Conservation (phyloP, 2,329 filamentous ascomycete species). For the Alternaria postmessia region DNA sequence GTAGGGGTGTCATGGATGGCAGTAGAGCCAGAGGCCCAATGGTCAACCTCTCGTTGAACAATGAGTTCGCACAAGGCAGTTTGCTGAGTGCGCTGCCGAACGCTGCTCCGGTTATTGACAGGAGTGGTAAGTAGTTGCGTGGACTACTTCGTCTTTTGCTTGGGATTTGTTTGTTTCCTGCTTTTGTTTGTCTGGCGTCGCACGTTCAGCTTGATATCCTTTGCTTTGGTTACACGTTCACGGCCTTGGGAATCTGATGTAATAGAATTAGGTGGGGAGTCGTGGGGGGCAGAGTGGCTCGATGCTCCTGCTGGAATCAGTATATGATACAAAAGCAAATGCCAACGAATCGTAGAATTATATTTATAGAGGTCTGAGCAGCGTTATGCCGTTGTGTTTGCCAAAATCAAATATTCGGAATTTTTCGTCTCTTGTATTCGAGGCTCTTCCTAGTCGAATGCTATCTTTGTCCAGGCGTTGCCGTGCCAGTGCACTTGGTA, state of each 20-base stretch:
- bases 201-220: conserved; percentile 3
- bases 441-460: not conserved
- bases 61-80: conserved; percentile 57
- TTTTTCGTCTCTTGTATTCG: not conserved
- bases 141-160: not conserved
- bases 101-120: conserved; percentile 50
- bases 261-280: not conserved
- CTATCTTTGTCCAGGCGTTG: not conserved
- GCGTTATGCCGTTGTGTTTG: not conserved
- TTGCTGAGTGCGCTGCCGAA: conserved; percentile 56
- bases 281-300: not conserved
- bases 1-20: conserved; percentile 57
- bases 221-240: not conserved
- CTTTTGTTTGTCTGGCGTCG: not conserved
- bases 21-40: conserved; percentile 55
- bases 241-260: conserved; percentile 7
- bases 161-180: not conserved
- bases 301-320: not conserved
- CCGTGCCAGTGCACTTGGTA: not conserved
- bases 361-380: not conserved
- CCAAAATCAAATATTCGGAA: not conserved
- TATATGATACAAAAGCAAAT: not conserved
- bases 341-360: not conserved
- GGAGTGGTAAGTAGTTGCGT: conserved; percentile 35
- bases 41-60: conserved; percentile 54